Evolutionary conservation across 768 basidiomycete species (phyloP).

Genomic region (Lanmaoa rubissima): DNA sequence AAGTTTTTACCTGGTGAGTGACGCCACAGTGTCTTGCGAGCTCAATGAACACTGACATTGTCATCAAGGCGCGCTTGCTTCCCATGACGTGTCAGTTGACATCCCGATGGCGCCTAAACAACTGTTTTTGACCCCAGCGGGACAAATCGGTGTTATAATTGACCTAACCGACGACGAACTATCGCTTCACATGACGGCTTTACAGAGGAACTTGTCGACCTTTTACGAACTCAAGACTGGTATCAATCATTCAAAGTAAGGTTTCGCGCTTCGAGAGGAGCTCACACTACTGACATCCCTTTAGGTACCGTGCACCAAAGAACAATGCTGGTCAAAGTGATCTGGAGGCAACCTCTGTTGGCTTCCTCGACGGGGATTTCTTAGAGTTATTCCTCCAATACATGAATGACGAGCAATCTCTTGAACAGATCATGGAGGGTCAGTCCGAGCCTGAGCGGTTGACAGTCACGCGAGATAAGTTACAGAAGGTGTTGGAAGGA

Average conservation of each 20-base stretch:
- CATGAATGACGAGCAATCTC: slow-evolving; percentile 36
- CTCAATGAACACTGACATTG: neutral
- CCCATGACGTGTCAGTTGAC: slow-evolving; percentile 42
- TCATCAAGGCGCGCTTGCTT: slow-evolving; percentile 52
- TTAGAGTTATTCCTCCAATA: slow-evolving; percentile 63
- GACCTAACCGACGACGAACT: slow-evolving; percentile 52
- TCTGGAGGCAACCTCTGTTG: slow-evolving; percentile 52
- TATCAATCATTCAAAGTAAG: slow-evolving; percentile 60
- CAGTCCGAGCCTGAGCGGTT: slow-evolving; percentile 58
- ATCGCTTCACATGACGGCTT: slow-evolving; percentile 57
- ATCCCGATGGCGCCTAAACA: slow-evolving; percentile 52
- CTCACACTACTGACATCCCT: neutral
- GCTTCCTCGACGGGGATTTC: slow-evolving; percentile 89
- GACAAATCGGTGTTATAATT: slow-evolving; percentile 71
- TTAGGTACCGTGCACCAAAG: slow-evolving; percentile 71
- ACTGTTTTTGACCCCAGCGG: slow-evolving; percentile 75
- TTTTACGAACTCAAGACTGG: slow-evolving; percentile 54
- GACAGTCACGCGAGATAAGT: slow-evolving; percentile 35
- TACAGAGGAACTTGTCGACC: slow-evolving; percentile 73
- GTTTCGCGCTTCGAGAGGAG: neutral
- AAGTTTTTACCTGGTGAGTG: slow-evolving; percentile 65
- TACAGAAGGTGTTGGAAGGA: slow-evolving; percentile 45
- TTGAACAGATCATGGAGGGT: slow-evolving; percentile 57
- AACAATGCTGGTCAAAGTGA: slow-evolving; percentile 56
- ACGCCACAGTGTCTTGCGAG: neutral